These are phyloP conservation scores for Botrytis cinerea DNA, from an alignment of 2,329 filamentous ascomycete species.

Conservation along the genomic window DNA sequence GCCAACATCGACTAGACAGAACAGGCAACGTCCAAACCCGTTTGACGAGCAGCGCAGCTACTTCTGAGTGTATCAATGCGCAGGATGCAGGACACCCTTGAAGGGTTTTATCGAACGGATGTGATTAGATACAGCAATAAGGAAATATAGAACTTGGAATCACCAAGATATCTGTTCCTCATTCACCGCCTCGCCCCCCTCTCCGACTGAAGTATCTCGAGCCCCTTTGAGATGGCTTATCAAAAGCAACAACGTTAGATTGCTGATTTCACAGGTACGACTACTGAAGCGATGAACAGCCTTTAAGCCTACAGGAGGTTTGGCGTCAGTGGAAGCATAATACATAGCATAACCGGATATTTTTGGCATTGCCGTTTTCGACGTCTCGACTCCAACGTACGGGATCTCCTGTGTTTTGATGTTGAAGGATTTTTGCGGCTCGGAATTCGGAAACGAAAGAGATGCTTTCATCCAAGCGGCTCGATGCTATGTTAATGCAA, in stretches of 20 bases:
- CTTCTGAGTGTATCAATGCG: background rate
- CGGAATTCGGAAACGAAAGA: conserved; percentile 1
- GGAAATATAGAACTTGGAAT: background rate
- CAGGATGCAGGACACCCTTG: background rate
- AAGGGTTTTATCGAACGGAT: background rate
- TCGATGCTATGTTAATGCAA: background rate
- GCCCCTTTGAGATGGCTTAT: background rate
- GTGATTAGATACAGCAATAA: background rate
- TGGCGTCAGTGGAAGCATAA: background rate
- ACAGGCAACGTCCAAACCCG: background rate
- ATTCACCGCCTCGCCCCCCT: background rate
- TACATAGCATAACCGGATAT: background rate
- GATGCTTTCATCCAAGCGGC: background rate
- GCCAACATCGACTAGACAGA: background rate
- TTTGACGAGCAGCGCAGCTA: background rate
- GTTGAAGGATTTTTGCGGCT: background rate
- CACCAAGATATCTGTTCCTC: background rate
- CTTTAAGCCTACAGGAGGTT: background rate
- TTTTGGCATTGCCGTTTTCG: background rate
- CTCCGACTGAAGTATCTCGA: background rate
- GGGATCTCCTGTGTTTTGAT: background rate
- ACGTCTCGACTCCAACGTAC: background rate
- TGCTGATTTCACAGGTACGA: background rate
- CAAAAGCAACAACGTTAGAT: background rate
- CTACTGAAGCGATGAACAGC: background rate